Base-by-base conservation (phyloP, 2,329 filamentous ascomycete genomes). In the Trichoderma afroharzianum region DNA sequence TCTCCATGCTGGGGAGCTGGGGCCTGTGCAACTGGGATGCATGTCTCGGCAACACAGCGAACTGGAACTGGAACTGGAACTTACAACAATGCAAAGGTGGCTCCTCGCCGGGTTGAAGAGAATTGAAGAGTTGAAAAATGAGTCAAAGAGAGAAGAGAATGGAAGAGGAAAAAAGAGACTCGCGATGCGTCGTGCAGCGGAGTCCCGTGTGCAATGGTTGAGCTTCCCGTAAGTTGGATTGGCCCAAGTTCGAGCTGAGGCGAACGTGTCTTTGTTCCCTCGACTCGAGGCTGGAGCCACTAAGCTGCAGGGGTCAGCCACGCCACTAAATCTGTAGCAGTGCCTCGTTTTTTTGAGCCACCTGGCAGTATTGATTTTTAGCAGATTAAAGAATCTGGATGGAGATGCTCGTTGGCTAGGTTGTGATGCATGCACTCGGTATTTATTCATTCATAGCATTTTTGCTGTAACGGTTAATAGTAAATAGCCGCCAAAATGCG, bases 71-170 rank as follows among this genome's bases (percentile, higher is more conserved):
- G 71, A 59, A 74, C 74, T 43, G 11, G 71, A 59, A 75, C 75
- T 74, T 71, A 73, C 73, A 75, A 75, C 47, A 62, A 63, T 47
- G 36, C 32, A 63, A 72, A 67, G 5, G 7, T 39, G 36, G 36
- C 62, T 33, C 30, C 30, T 15, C n/a, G 24, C 21, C 30, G 53
- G 61, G 24, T 71, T 30, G 66, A 21, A 50, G 57, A 39, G 43
- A 50, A 50, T 50, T 50, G 43, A 70, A 61, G 50, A n/a, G 32
- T 28, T 28, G 32, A 11, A 36, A 62, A 43, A n/a, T 6, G 36
- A 4, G 5, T 57, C 14, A 72, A 69, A 7, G 47, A 63, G 67
- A 53, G 64, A 63, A 64, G 55, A 58, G 63, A 70, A 73, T 50
- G 36, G 24, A 47, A 63, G 24, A 47, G 36, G n/a, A 73, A 57